Percentiles rank a stretch among this genome's conserved stretches.
Conservation (phyloP, 2,329 filamentous ascomycete species). For the Rachicladosporium sp. region DNA sequence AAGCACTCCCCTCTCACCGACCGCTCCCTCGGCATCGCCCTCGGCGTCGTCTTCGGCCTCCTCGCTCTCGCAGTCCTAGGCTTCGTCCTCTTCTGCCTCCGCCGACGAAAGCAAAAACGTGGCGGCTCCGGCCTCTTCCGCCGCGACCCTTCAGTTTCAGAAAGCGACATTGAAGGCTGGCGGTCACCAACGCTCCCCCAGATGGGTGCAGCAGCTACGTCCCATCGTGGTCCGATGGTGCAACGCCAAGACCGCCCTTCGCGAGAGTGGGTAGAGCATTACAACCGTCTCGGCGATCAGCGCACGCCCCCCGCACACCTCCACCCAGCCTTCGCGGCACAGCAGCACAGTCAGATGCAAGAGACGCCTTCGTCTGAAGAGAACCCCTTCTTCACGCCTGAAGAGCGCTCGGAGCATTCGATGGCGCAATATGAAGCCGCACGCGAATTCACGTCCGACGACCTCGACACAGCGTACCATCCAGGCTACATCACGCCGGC, state of each 20-base stretch:
- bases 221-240: not conserved
- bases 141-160: slow-evolving; percentile 1
- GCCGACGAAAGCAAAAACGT: slow-evolving; percentile 7
- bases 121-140: slow-evolving; percentile 1
- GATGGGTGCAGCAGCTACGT: slow-evolving; percentile 1
- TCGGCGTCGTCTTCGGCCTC: slow-evolving; percentile 11
- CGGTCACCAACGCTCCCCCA: slow-evolving; percentile 3
- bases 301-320: slow-evolving; percentile 4
- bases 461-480: slow-evolving; percentile 1
- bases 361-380: slow-evolving; percentile 1
- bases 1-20: slow-evolving; percentile 1
- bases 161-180: slow-evolving; percentile 4
- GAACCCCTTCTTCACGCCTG: slow-evolving; percentile 3
- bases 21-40: slow-evolving; percentile 10
- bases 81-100: slow-evolving; percentile 8
- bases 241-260: slow-evolving; percentile 1
- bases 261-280: slow-evolving; percentile 5
- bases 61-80: slow-evolving; percentile 8
- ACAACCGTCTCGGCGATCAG: slow-evolving; percentile 5
- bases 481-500: slow-evolving; percentile 2
- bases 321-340: slow-evolving; percentile 3
- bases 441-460: not conserved
- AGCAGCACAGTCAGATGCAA: not conserved
- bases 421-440: not conserved
- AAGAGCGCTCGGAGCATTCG: not conserved